These are phyloP conservation scores for Cicer cuneatum DNA, from an alignment of 306 rosid species.

Conservation along the genomic window DNA sequence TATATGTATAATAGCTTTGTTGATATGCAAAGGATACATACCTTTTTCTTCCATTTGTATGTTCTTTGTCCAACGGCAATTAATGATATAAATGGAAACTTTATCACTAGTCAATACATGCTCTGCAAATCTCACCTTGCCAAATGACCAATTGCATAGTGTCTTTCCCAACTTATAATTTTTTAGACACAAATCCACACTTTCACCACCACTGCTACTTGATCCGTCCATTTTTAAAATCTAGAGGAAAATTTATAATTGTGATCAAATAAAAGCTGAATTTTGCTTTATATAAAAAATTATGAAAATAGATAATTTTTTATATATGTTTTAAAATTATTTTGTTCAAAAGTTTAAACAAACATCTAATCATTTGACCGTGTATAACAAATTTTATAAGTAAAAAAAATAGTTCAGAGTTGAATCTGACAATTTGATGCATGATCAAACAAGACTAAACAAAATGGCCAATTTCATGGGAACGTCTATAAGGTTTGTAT, in stretches of 20 bases:
- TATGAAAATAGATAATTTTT: not conserved
- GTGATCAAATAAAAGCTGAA: not conserved
- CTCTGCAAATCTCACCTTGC: constrained; percentile 85
- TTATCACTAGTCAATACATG: constrained; percentile 82
- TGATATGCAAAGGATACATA: constrained; percentile 37
- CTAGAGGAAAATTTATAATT: not conserved
- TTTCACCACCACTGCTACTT: constrained; percentile 43
- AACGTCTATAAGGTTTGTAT: not conserved
- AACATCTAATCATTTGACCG: not conserved
- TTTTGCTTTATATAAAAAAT: not conserved
- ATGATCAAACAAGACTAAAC: not conserved
- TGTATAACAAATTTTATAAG: not conserved
- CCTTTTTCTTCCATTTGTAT: constrained; percentile 93
- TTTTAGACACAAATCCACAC: constrained; percentile 55
- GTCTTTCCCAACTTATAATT: constrained; percentile 89
- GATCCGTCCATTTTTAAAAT: constrained; percentile 61
- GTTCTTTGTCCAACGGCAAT: constrained; percentile 64
- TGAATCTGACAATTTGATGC: not conserved
- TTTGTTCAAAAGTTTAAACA: too few relatives aligned
- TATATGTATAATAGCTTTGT: too few relatives aligned
- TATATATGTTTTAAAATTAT: too few relatives aligned
- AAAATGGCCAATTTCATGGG: not conserved
- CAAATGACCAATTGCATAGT: constrained; percentile 81
- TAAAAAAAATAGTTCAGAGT: not conserved
- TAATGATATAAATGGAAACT: constrained; percentile 88